Evolutionary conservation across 805 yeast species (phyloP).

Genomic region (Torulaspora gathmanii): DNA sequence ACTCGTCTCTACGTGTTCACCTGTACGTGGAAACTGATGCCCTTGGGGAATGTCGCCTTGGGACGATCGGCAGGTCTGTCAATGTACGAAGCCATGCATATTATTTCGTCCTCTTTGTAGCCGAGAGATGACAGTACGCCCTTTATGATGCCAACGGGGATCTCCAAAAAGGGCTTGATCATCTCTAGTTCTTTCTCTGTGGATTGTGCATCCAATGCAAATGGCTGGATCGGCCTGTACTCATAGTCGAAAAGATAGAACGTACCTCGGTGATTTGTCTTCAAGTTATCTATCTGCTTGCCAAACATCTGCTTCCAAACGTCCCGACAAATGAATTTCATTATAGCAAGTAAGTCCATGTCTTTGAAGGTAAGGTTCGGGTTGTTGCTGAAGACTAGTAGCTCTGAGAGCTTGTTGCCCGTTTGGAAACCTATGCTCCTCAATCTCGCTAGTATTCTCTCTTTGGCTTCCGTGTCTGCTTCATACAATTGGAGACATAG

Average conservation of each 20-base stretch:
- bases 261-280: constrained; percentile 78
- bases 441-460: constrained; percentile 53
- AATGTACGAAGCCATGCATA: constrained; percentile 29
- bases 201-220: constrained; percentile 22
- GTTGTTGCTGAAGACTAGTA: constrained; percentile 45
- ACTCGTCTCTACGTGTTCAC: constrained; percentile 13
- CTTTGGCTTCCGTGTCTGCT: constrained; percentile 35
- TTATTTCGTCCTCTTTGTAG: constrained; percentile 23
- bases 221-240: constrained; percentile 28
- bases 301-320: constrained; percentile 78
- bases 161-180: constrained; percentile 33
- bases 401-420: constrained; percentile 55
- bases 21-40: constrained; percentile 34
- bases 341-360: constrained; percentile 69
- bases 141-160: constrained; percentile 34
- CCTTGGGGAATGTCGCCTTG: constrained; percentile 22
- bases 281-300: constrained; percentile 85
- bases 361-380: constrained; percentile 43
- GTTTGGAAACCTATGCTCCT: constrained; percentile 68
- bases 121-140: constrained; percentile 34
- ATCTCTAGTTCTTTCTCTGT: constrained; percentile 23
- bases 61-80: constrained; percentile 25
- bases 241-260: constrained; percentile 35
- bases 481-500: constrained; percentile 31
- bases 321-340: constrained; percentile 90